Evolutionary conservation across 2,329 filamentous ascomycete species (phyloP), one percentile per base, ranked within the genome.

Genomic region (Cercospora janseana): DNA sequence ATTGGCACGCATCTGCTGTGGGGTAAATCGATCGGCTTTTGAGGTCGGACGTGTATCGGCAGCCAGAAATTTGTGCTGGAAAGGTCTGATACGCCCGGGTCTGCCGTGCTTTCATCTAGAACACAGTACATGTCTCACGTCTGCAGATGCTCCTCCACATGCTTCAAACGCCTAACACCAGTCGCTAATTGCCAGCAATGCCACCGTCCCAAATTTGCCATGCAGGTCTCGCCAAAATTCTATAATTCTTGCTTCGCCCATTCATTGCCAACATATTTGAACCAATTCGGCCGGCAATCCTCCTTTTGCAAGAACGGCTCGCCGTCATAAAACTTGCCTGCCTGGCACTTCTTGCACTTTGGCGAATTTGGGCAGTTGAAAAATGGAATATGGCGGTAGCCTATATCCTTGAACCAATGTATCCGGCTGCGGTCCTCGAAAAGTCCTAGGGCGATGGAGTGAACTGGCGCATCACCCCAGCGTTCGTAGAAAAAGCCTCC

Each of bases 401-500:
- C 93, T 60, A 98, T 97, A 68, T 98, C 93, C 46, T 92, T 91
- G 85, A 98, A 98, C 91, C 91, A 95, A 52, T 54, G 56, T n/a
- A 98, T 88, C 69, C 88, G 91, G 71, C 79, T 86, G 65, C 83
- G 81, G 67, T 98, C 92, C 64, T 94, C 92, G 67, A 98, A 96
- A 20, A 98, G 71, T 23, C 89, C 93, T 32, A 98, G 72, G 0
- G 88, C 93, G 63, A 98, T 90, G 59, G 88, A 94, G 71, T 98
- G 93, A 4, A 98, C 93, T 0, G 93, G 93, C 2, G 93, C 93
- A 75, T 98, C 93, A 7, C 93, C 93, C 93, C 93, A 98, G 61
- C 93, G 79, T 74, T 98, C 93, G 67, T 98, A 98, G 71, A 95
- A 98, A 80, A 98, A 98, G 18, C 93, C 93, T 28, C 93, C 93